Base-by-base conservation (phyloP, 2,329 filamentous ascomycete species). In the Ploettnerulaceae sp. region DNA sequence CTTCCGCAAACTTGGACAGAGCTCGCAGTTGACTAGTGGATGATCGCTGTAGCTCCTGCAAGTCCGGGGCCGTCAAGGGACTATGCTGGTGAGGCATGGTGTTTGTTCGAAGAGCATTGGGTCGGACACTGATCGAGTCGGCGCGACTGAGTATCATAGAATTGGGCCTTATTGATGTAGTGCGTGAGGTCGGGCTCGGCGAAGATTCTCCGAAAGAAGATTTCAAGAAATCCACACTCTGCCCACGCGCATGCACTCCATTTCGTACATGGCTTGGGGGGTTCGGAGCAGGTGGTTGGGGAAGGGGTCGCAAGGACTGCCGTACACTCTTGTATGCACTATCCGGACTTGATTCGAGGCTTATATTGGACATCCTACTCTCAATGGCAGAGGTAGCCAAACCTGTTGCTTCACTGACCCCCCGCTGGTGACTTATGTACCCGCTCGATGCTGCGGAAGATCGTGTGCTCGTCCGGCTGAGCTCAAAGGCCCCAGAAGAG, bases 21-120 rank as follows among this genome's bases (percentile, higher is more conserved):
- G 89, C 90, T 33, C 90, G 83, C 17, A 98, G 76, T 65, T 98
- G 88, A 48, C 85, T 84, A 1, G 93, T 97, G 0, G 91, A 86
- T 0, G 93, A 97, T 58, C 87, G 87, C 48, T 91, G 85, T 14
- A 98, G 74, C 25, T 80, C 83, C 64, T 89, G 79, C 8, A 97
- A 73, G 54, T 96, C 89, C 2, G 87, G 83, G 0, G 78, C 73
- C 6, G 73, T 76, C 12, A 89, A 66, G 3, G 75, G 70, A 9
- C 73, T 63, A 20, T 63, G 58, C 28, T 58, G 57, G 40, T 65
- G 63, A 42, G 57, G 55, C 44, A 62, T 49, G n/a, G 57, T 53
- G n/a, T 60, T 61, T 49, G 45, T 53, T 57, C 49, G 57, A 50
- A 39, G 36, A 21, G 49, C 42, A 12, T 21, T 39, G 15, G 48